Conservation (phyloP, 352 stramenopile species). For the Thalassiosira livingstoniorum region DNA sequence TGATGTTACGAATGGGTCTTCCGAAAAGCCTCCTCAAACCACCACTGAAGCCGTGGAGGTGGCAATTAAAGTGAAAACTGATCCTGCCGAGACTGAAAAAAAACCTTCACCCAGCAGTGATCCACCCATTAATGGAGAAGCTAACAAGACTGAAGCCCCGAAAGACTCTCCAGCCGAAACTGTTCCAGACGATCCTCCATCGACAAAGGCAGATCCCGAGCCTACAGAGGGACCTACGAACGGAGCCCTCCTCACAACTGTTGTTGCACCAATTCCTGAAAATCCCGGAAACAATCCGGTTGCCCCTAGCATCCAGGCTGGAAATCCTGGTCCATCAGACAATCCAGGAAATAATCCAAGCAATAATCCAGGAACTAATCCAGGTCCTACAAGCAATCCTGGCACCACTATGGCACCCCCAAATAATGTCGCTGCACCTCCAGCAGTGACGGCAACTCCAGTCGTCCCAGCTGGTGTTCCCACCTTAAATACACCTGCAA, state of each 20-base stretch:
- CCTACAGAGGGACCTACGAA: neutral
- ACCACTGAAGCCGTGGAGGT: neutral
- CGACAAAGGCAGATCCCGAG: neutral
- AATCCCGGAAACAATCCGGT: slow-evolving; percentile 1
- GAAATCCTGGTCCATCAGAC: too few species aligned
- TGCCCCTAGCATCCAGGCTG: too few species aligned
- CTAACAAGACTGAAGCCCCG: neutral
- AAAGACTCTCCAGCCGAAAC: too few species aligned
- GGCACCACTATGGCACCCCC: neutral
- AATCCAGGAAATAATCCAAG: neutral
- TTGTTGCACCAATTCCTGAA: neutral
- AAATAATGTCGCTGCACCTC: neutral
- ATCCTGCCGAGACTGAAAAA: slow-evolving; percentile 1
- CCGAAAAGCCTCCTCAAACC: neutral
- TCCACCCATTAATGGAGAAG: slow-evolving; percentile 10
- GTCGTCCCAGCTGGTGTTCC: slow-evolving; percentile 10
- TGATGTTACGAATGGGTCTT: neutral
- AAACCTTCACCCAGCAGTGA: neutral
- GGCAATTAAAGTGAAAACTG: neutral
- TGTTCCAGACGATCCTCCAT: neutral
- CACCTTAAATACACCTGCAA: slow-evolving; percentile 3
- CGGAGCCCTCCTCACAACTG: neutral
- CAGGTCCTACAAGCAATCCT: neutral
- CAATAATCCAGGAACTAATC: slow-evolving; percentile 7
- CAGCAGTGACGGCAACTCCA: neutral